Conservation (phyloP, 345 rosid genomes). For the Salix koriyanagi region DNA sequence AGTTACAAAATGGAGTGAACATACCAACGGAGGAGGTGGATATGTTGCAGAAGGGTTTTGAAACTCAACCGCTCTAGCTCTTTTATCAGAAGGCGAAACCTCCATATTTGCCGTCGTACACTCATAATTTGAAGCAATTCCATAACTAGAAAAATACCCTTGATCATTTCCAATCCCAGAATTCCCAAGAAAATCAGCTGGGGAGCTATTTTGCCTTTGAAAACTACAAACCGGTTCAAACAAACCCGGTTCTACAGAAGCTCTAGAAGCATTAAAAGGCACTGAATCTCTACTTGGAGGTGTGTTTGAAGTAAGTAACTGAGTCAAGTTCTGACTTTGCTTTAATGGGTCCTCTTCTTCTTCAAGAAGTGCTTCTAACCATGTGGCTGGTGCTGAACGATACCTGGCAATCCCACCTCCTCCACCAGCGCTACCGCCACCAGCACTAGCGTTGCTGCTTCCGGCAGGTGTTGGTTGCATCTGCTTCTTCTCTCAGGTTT, state of each 20-base stretch:
- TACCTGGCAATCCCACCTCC: constrained; percentile 55
- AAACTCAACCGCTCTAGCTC: constrained; percentile 36
- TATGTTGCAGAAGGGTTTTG: constrained; percentile 33
- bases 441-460: constrained; percentile 28
- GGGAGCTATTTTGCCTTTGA: constrained; percentile 67
- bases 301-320: constrained; percentile 40
- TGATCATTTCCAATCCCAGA: constrained; percentile 37
- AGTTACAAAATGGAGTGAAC: neutral
- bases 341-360: constrained; percentile 68
- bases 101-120: constrained; percentile 40
- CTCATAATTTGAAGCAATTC: constrained; percentile 43
- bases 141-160: constrained; percentile 45
- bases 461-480: constrained; percentile 57
- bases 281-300: constrained; percentile 32
- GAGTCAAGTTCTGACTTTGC: constrained; percentile 60
- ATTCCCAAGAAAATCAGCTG: constrained; percentile 53
- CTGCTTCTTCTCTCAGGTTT: constrained; percentile 22
- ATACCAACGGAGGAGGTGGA: constrained; percentile 46
- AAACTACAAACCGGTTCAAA: constrained; percentile 20
- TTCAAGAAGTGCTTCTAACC: constrained; percentile 69
- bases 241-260: constrained; percentile 33
- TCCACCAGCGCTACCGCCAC: constrained; percentile 19
- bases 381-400: constrained; percentile 70
- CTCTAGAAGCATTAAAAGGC: constrained; percentile 23
- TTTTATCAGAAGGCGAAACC: constrained; percentile 46